Base-by-base conservation (phyloP, 2,329 filamentous ascomycete genomes). In the Apiospora rasikravindrae region DNA sequence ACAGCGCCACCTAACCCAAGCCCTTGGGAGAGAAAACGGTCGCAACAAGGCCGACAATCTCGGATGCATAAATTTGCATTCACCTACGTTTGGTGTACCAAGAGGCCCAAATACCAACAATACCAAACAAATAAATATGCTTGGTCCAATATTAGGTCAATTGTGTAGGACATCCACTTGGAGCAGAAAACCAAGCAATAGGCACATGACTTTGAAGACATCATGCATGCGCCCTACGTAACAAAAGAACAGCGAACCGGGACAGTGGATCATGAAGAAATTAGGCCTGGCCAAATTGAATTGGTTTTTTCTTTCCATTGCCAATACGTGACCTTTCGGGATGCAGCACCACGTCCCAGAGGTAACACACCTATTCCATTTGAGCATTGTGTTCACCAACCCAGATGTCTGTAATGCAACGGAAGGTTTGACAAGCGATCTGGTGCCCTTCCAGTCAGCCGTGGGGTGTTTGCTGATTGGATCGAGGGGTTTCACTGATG, bases 191-290 rank as follows among this genome's bases (percentile, higher is more conserved):
- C 51, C 51, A 14, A 53, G 53, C 29, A 61, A 37, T 22, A 33
- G 53, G 53, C 53, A 61, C 29, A 61, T 61, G 53, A 37, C 53
- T 61, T 61, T 37, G 26, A 61, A 61, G 53, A 61, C 53, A 61
- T 61, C 26, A 61, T 61, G 29, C 53, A 61, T 61, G 13, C 7
- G 29, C 33, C 33, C 19, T 37, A n/a, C 57, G 57, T 37, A 64
- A 40, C 29, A 64, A 40, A 40, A 64, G 29, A 64, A 64, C 33
- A 64, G 33, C 40, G 57, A 64, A 40, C 57, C 57, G 57, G 57
- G 57, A 64, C 57, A 13, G 57, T 64, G 57, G 57, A 64, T 64
- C 57, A 40, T n/a, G 57, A 40, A 64, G 57, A 64, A 40, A 64
- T 64, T 64, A 40, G 57, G 57, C 53, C 29, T 64, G 26, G 53